phyloP scores from a whole-genome alignment of 306 rosid species.

The Pyrus communis region DNA sequence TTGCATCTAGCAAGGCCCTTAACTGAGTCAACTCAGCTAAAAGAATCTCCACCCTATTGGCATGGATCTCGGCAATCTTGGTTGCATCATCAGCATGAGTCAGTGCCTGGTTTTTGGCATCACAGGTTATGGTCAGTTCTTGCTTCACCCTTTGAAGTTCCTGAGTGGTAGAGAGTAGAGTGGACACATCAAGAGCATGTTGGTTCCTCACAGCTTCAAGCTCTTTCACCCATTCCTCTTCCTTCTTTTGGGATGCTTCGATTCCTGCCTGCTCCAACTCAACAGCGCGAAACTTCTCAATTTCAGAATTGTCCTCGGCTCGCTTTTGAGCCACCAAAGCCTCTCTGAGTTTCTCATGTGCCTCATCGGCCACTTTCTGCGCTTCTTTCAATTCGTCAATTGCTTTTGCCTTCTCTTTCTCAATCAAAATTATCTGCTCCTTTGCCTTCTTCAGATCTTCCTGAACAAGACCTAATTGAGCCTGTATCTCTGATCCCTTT shows the following conservation, averaged over 20 bases:
- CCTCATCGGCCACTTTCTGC: constrained; percentile 66
- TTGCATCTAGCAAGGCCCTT: constrained; percentile 66
- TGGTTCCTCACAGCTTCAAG: constrained; percentile 72
- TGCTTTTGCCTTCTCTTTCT: constrained; percentile 68
- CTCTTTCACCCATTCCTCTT: constrained; percentile 83
- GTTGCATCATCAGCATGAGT: constrained; percentile 91
- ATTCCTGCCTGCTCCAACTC: constrained; percentile 96
- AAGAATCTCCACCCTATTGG: constrained; percentile 66
- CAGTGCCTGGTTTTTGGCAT: constrained; percentile 92
- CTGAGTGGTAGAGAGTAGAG: constrained; percentile 70
- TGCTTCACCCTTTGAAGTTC: constrained; percentile 83
- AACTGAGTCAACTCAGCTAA: constrained; percentile 57
- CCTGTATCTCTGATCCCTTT: constrained; percentile 69
- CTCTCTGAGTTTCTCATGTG: constrained; percentile 72
- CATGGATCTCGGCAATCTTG: constrained; percentile 80
- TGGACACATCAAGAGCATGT: constrained; percentile 71
- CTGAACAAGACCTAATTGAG: constrained; percentile 59
- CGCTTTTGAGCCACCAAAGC: constrained; percentile 83
- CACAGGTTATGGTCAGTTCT: constrained; percentile 70
- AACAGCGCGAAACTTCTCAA: constrained; percentile 85
- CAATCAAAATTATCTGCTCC: constrained; percentile 61
- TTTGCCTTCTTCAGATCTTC: constrained; percentile 87
- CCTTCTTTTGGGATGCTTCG: constrained; percentile 76
- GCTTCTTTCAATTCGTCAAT: constrained; percentile 74
- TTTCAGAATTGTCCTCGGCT: constrained; percentile 83